A percentile compares a stretch with the other conserved stretches of the same genome.
These are phyloP conservation scores for Ballota nigra DNA, from an alignment of 257 asterid species.

Conservation along the genomic window DNA sequence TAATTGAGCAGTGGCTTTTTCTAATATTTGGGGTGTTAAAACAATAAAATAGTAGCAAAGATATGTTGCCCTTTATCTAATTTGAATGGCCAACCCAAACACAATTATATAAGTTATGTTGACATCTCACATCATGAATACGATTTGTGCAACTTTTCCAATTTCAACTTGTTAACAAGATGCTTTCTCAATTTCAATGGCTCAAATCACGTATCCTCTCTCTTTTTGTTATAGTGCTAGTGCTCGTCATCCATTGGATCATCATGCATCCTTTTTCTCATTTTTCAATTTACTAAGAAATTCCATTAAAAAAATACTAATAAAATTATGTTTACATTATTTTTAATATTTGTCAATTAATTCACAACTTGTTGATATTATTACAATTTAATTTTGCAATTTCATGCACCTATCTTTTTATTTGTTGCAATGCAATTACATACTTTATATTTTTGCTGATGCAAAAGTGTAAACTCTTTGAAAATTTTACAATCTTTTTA, in stretches of 20 bases:
- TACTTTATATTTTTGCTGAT: not conserved
- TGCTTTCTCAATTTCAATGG: slow-evolving; percentile 53
- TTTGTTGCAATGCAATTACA: not conserved
- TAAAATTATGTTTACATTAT: too few relatives aligned
- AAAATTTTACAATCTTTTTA: not conserved
- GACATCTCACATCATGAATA: slow-evolving; percentile 38
- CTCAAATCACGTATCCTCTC: slow-evolving; percentile 30
- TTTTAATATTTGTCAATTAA: not conserved
- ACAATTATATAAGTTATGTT: slow-evolving; percentile 19
- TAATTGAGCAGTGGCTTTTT: slow-evolving; percentile 23
- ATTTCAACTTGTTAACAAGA: slow-evolving; percentile 24
- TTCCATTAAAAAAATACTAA: too few relatives aligned
- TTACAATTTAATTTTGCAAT: too few relatives aligned
- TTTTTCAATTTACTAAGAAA: not conserved
- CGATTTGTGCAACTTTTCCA: slow-evolving; percentile 14
- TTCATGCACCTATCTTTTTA: not conserved
- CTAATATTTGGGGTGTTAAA: not conserved
- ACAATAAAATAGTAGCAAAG: not conserved
- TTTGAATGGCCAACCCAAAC: slow-evolving; percentile 46
- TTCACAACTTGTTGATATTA: too few relatives aligned
- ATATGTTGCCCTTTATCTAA: slow-evolving; percentile 40
- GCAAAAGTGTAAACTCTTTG: not conserved
- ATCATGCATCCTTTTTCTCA: slow-evolving; percentile 19
- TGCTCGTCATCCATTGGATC: slow-evolving; percentile 41
- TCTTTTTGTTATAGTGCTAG: slow-evolving; percentile 33